phyloP scores from a whole-genome alignment of 352 stramenopile genomes.

The Phytophthora pini region DNA sequence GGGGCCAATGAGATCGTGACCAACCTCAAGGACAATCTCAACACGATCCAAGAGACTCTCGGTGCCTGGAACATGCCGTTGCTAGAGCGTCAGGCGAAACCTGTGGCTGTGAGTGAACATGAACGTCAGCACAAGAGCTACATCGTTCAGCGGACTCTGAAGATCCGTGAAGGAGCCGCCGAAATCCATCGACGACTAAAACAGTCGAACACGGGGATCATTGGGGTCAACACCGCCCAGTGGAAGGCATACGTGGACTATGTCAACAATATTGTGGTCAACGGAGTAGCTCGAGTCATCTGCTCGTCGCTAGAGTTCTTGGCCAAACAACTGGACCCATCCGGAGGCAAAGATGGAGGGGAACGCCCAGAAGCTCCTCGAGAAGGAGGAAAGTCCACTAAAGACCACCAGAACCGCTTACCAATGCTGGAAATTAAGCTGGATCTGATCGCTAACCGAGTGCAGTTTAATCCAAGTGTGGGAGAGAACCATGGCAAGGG shows the following conservation, averaged over 20 bases:
- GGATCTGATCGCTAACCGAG: slow-evolving; percentile 90
- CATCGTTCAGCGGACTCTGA: slow-evolving; percentile 92
- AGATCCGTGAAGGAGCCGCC: slow-evolving; percentile 95
- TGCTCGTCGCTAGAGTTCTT: slow-evolving; percentile 92
- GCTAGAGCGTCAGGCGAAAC: slow-evolving; percentile 96
- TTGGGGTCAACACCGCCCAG: slow-evolving; percentile 94
- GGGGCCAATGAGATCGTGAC: slow-evolving; percentile 94
- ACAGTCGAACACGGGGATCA: slow-evolving; percentile 95
- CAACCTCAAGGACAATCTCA: slow-evolving; percentile 97
- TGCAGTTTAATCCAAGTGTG: slow-evolving; percentile 91
- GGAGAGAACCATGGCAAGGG: slow-evolving; percentile 93
- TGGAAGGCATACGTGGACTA: slow-evolving; percentile 99
- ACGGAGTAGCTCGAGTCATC: slow-evolving; percentile 91
- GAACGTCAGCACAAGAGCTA: slow-evolving; percentile 95
- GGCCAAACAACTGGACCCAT: slow-evolving; percentile 94
- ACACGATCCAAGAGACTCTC: slow-evolving; percentile 94
- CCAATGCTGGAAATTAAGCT: slow-evolving; percentile 98
- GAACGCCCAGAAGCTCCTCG: slow-evolving; percentile 29
- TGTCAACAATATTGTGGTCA: slow-evolving; percentile 97
- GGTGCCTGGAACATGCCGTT: slow-evolving; percentile 93
- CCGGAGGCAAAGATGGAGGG: slow-evolving; percentile 49
- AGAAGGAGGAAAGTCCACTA: slow-evolving; percentile 51
- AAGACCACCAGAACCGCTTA: slow-evolving; percentile 55
- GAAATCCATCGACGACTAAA: slow-evolving; percentile 97
- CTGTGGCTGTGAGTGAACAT: slow-evolving; percentile 96